These are phyloP conservation scores for Cryptosporidium muris DNA, from an alignment of 169 alveolate species.

Conservation along the genomic window DNA sequence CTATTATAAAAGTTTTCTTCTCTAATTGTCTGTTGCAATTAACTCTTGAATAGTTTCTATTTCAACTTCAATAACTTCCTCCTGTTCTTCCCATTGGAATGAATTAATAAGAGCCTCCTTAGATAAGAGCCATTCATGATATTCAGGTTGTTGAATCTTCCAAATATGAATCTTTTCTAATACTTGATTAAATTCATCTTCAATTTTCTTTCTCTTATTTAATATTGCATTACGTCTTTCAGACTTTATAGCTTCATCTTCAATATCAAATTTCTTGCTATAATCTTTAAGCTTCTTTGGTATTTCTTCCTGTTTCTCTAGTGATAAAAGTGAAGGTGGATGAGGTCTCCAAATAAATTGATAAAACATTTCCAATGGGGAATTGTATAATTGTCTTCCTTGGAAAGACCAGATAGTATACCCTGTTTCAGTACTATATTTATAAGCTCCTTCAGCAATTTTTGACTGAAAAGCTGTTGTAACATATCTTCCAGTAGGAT, in stretches of 20 bases:
- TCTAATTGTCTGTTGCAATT: conserved; percentile 39
- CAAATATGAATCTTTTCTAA: conserved; percentile 73
- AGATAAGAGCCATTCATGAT: conserved; percentile 56
- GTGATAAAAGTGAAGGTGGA: conserved; percentile 85
- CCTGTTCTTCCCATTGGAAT: conserved; percentile 69
- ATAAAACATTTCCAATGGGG: conserved; percentile 83
- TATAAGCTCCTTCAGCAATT: conserved; percentile 71
- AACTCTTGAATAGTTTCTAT: conserved; percentile 64
- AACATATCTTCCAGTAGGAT: conserved; percentile 86
- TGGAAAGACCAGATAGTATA: conserved; percentile 87
- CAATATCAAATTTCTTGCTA: conserved; percentile 70
- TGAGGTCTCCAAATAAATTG: conserved; percentile 89
- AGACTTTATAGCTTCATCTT: conserved; percentile 82
- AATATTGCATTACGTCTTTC: conserved; percentile 78
- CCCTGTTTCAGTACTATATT: conserved; percentile 84
- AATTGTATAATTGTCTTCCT: conserved; percentile 84
- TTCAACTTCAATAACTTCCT: conserved; percentile 62
- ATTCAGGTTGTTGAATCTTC: conserved; percentile 68
- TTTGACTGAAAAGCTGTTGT: conserved; percentile 79
- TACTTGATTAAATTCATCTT: conserved; percentile 74
- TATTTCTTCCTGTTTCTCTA: conserved; percentile 81
- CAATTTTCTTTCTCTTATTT: conserved; percentile 75
- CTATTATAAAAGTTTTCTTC: not conserved
- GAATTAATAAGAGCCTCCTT: conserved; percentile 27
- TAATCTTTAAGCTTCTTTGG: conserved; percentile 86